phyloP scores from a whole-genome alignment of 2,329 filamentous ascomycete genomes.

The Monosporascus sp. region DNA sequence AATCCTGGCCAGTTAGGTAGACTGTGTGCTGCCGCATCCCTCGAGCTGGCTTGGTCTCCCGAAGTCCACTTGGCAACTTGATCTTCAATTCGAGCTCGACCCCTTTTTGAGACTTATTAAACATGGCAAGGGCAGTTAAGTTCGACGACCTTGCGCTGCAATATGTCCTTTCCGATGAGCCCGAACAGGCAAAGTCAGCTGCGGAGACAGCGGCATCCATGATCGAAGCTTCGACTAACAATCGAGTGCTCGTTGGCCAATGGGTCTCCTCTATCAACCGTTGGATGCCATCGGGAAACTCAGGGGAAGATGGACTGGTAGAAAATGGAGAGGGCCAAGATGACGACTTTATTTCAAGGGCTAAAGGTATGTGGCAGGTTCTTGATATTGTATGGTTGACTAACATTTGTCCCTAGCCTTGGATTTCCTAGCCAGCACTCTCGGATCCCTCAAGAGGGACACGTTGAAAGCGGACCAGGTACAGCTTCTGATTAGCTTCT shows the following conservation, averaged over 20 bases:
- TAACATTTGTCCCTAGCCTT: conserved; percentile 34
- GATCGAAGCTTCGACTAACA: conserved; percentile 38
- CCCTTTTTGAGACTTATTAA: neutral
- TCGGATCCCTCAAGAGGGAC: conserved; percentile 41
- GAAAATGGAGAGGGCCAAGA: conserved; percentile 22
- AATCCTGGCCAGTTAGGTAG: too few species aligned
- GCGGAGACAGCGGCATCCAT: conserved; percentile 38
- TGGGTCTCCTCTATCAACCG: conserved; percentile 52
- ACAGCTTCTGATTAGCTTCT: conserved; percentile 47
- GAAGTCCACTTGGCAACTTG: conserved; percentile 4
- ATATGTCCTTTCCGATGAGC: conserved; percentile 48
- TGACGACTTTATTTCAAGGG: conserved; percentile 44
- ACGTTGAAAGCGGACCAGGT: conserved; percentile 47
- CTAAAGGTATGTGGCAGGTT: conserved; percentile 28
- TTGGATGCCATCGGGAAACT: conserved; percentile 41
- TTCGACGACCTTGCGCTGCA: conserved; percentile 48
- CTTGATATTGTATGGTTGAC: neutral
- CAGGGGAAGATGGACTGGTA: conserved; percentile 27
- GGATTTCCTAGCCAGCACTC: conserved; percentile 50
- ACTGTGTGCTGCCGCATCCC: too few species aligned
- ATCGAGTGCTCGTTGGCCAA: conserved; percentile 42
- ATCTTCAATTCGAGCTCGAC: neutral
- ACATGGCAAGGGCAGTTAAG: conserved; percentile 23
- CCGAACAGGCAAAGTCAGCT: conserved; percentile 33
- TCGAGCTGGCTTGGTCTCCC: conserved; percentile 13